Conservation (phyloP, 2,329 filamentous ascomycete genomes). For the Hypoxylon sp. region DNA sequence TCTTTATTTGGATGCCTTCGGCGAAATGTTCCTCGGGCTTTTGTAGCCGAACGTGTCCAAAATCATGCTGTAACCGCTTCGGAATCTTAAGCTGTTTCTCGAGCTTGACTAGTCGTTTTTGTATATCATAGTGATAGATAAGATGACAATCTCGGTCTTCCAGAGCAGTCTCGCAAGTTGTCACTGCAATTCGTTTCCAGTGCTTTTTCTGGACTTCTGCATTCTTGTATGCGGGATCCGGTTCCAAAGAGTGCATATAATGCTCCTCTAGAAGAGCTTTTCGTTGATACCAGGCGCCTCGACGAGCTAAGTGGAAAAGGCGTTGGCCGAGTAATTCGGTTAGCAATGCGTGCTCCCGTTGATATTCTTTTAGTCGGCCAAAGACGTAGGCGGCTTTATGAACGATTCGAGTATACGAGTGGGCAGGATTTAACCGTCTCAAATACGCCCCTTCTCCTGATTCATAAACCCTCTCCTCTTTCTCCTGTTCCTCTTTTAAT, state of each 20-base stretch:
- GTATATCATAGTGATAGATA: slow-evolving; percentile 93
- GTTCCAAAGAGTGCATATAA: slow-evolving; percentile 81
- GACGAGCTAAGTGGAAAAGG: slow-evolving; percentile 86
- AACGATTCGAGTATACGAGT: slow-evolving; percentile 92
- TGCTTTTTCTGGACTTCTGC: slow-evolving; percentile 77
- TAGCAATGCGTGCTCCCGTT: slow-evolving; percentile 81
- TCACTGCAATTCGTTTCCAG: slow-evolving; percentile 83
- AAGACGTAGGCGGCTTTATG: slow-evolving; percentile 88
- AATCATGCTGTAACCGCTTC: slow-evolving; percentile 91
- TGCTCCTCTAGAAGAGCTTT: slow-evolving; percentile 95
- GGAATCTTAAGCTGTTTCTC: slow-evolving; percentile 88
- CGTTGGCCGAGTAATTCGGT: slow-evolving; percentile 82
- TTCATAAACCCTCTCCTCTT: slow-evolving; percentile 83
- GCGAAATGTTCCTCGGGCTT: slow-evolving; percentile 83
- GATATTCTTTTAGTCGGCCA: slow-evolving; percentile 85
- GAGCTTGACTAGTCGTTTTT: slow-evolving; percentile 92
- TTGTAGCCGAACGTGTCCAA: slow-evolving; percentile 84
- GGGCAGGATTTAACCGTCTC: slow-evolving; percentile 88
- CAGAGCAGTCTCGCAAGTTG: slow-evolving; percentile 88
- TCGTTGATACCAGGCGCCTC: slow-evolving; percentile 95
- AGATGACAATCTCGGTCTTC: slow-evolving; percentile 92
- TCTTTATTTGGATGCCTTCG: slow-evolving; percentile 83
- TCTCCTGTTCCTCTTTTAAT: slow-evolving; percentile 80
- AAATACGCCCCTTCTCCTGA: slow-evolving; percentile 90
- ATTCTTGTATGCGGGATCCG: slow-evolving; percentile 57